A percentile compares a stretch with the other conserved stretches of the same genome.
Evolutionary conservation across 805 yeast species (phyloP).

Genomic region (Ogataea nakhonphanomensis): DNA sequence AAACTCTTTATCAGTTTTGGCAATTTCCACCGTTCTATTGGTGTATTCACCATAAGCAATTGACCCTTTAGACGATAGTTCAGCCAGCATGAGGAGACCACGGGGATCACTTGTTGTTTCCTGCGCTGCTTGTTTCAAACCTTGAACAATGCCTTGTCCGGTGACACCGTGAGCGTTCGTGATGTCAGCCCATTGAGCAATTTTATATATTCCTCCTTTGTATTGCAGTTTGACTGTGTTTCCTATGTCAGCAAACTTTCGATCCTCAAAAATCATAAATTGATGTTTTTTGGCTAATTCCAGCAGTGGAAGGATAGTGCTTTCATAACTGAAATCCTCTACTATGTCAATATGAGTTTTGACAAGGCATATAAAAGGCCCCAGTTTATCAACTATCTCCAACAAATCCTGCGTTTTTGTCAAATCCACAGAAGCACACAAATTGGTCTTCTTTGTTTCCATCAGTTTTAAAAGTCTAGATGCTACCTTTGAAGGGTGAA

Average conservation of each 20-base stretch:
- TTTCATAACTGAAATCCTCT: constrained; percentile 81
- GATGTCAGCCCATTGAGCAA: constrained; percentile 93
- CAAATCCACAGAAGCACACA: constrained; percentile 94
- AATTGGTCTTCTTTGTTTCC: constrained; percentile 76
- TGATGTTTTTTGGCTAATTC: constrained; percentile 74
- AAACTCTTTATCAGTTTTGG: constrained; percentile 76
- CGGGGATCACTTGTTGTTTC: constrained; percentile 73
- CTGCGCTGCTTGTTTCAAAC: constrained; percentile 77
- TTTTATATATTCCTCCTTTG: constrained; percentile 82
- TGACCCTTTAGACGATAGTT: constrained; percentile 89
- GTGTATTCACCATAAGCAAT: constrained; percentile 93
- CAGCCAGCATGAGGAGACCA: constrained; percentile 93
- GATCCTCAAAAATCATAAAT: constrained; percentile 91
- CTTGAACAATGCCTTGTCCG: constrained; percentile 89
- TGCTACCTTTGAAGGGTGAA: constrained; percentile 79
- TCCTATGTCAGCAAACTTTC: constrained; percentile 98
- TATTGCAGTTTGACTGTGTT: constrained; percentile 95
- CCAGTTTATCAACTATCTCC: constrained; percentile 68
- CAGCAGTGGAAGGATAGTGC: constrained; percentile 71
- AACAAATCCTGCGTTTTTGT: constrained; percentile 75
- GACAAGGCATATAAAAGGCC: constrained; percentile 87
- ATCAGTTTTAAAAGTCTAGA: constrained; percentile 66
- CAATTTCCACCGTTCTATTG: constrained; percentile 81
- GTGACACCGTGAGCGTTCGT: constrained; percentile 98
- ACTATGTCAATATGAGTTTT: constrained; percentile 94